A percentile compares a stretch with the other conserved stretches of the same genome.
phyloP scores from a whole-genome alignment of 177 flowering plant genomes.

The Vitis hybrid region DNA sequence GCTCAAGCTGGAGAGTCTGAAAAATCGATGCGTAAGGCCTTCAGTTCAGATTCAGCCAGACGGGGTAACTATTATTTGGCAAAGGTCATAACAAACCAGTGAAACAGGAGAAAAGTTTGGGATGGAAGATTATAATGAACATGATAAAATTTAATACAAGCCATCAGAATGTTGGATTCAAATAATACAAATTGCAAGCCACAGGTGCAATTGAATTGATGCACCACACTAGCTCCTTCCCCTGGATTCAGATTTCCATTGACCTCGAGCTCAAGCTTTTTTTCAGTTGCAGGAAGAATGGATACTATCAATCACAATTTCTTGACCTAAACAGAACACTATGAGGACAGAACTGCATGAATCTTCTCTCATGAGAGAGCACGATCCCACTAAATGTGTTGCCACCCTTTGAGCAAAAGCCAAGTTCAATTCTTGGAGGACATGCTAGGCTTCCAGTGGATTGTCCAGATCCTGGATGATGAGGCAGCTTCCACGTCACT shows the following conservation, averaged over 20 bases:
- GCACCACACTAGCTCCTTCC: conserved; percentile 1
- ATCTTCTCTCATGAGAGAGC: conserved; percentile 14
- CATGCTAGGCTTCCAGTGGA: neutral
- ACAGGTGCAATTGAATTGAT: conserved; percentile 17
- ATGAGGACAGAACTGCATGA: conserved; percentile 3
- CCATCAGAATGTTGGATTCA: neutral
- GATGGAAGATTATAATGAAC: conserved; percentile 12
- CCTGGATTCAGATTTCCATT: neutral
- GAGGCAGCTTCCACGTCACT: conserved; percentile 12
- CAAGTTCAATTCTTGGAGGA: conserved; percentile 2
- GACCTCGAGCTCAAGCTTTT: conserved; percentile 1
- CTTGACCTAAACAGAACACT: conserved; percentile 12
- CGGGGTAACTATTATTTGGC: neutral
- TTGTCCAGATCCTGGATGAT: neutral
- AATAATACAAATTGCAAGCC: conserved; percentile 17
- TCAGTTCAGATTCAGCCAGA: no score
- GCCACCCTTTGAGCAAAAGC: conserved; percentile 9
- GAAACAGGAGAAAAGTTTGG: conserved; percentile 18
- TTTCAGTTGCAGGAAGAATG: neutral
- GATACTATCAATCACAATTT: conserved; percentile 7
- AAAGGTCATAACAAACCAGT: conserved; percentile 4
- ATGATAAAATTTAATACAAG: conserved; percentile 14
- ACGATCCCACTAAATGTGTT: neutral
- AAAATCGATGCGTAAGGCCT: no score
- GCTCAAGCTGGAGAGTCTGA: no score